A percentile compares a stretch with the other conserved stretches of the same genome.
Evolutionary conservation across 2,329 filamentous ascomycete genomes (phyloP).

Genomic region (Stagonosporopsis rhizophila): DNA sequence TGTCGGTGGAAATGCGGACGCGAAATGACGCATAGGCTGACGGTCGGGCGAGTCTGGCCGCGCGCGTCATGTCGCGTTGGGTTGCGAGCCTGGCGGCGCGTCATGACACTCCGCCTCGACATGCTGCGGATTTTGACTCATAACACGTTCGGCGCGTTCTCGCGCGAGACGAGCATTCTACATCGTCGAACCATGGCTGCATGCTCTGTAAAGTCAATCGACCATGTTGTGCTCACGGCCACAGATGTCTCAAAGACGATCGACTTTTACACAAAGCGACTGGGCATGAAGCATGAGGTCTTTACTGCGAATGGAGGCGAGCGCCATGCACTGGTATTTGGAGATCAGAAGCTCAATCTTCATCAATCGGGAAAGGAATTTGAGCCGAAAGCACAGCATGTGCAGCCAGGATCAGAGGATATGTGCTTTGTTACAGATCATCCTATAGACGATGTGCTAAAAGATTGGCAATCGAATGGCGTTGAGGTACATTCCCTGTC

Average conservation of each 20-base stretch:
- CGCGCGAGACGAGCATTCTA: not conserved
- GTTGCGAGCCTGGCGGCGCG: not conserved
- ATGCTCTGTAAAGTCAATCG: slow-evolving; percentile 19
- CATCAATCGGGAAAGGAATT: slow-evolving; percentile 23
- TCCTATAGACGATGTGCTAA: slow-evolving; percentile 10
- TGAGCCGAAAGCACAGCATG: slow-evolving; percentile 21
- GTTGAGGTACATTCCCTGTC: not conserved
- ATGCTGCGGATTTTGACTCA: not conserved
- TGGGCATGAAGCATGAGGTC: slow-evolving; percentile 22
- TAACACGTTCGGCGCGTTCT: not conserved
- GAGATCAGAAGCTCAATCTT: slow-evolving; percentile 22
- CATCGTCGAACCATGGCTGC: not conserved
- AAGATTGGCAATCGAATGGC: slow-evolving; percentile 2
- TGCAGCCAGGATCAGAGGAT: slow-evolving; percentile 18
- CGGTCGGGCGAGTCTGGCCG: slow-evolving; percentile 2
- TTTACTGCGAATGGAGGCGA: slow-evolving; percentile 12
- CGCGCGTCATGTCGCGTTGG: not conserved
- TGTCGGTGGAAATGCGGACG: not conserved
- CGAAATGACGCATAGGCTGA: slow-evolving; percentile 6
- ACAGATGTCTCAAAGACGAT: slow-evolving; percentile 15
- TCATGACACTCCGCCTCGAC: not conserved
- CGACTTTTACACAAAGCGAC: slow-evolving; percentile 13
- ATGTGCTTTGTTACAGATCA: slow-evolving; percentile 22
- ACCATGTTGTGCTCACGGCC: slow-evolving; percentile 18
- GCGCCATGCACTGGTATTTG: slow-evolving; percentile 19